Percentiles rank a stretch among this genome's conserved stretches.
Evolutionary conservation across 2,329 filamentous ascomycete genomes (phyloP).

Genomic region (Ramichloridium luteum): DNA sequence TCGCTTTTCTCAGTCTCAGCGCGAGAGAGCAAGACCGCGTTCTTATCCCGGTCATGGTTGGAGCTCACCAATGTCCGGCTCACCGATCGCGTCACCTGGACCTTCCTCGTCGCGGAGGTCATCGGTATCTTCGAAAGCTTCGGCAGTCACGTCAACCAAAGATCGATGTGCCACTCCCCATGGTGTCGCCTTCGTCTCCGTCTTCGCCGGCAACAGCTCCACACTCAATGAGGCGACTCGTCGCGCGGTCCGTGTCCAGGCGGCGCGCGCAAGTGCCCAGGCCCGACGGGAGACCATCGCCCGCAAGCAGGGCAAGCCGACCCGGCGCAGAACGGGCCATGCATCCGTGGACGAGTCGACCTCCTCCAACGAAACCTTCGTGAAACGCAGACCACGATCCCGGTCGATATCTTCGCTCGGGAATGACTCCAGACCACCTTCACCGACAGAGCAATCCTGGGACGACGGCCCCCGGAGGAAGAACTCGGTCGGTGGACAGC

Average conservation of each 20-base stretch:
- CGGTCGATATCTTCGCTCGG: constrained; percentile 5
- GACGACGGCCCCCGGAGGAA: constrained; percentile 2
- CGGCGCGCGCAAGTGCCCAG: constrained; percentile 11
- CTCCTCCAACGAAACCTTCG: constrained; percentile 5
- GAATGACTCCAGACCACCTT: constrained; percentile 8
- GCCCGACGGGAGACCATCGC: constrained; percentile 13
- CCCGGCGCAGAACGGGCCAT: too few species aligned
- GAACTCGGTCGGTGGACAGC: constrained; percentile 5
- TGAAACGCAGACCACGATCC: constrained; percentile 8
- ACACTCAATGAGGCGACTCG: constrained; percentile 12
- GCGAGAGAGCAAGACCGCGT: too few species aligned
- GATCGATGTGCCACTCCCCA: too few species aligned
- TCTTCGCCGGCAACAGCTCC: constrained; percentile 11
- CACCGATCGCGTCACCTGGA: too few species aligned
- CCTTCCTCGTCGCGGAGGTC: too few species aligned
- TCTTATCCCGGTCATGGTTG: too few species aligned
- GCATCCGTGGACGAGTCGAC: constrained; percentile 6
- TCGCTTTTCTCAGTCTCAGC: too few species aligned
- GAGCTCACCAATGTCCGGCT: too few species aligned
- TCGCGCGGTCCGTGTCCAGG: constrained; percentile 14
- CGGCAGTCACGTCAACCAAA: too few species aligned
- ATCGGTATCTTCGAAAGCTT: too few species aligned
- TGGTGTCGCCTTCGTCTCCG: constrained; percentile 15
- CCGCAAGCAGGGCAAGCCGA: constrained; percentile 8
- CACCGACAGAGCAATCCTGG: too few species aligned